Conservation (phyloP, 2,329 filamentous ascomycete species). For the Xylaria arbuscula region DNA sequence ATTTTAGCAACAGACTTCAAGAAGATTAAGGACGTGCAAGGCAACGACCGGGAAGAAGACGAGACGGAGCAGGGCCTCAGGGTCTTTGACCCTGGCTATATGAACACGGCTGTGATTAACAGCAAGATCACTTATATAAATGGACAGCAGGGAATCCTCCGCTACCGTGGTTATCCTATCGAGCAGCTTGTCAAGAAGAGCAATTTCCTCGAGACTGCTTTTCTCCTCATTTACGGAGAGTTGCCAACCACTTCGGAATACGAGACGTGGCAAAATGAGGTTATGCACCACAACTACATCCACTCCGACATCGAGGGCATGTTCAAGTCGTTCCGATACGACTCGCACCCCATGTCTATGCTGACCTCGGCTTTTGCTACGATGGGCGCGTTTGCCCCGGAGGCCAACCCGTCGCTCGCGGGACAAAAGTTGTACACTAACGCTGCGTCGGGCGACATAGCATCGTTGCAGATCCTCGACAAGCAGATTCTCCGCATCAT, state of each 20-base stretch:
- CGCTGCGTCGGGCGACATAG: slow-evolving; percentile 55
- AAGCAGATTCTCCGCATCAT: slow-evolving; percentile 65
- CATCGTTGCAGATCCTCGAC: slow-evolving; percentile 58
- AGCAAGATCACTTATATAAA: slow-evolving; percentile 65
- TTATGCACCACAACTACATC: slow-evolving; percentile 63
- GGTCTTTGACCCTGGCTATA: slow-evolving; percentile 63
- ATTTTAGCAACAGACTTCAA: slow-evolving; percentile 64
- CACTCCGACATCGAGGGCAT: slow-evolving; percentile 62
- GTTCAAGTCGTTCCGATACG: slow-evolving; percentile 63
- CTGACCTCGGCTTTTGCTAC: slow-evolving; percentile 62
- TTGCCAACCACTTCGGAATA: slow-evolving; percentile 58
- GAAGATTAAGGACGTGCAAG: slow-evolving; percentile 57
- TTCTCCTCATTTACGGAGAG: slow-evolving; percentile 63
- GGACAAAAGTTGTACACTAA: slow-evolving; percentile 63
- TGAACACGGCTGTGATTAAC: slow-evolving; percentile 64
- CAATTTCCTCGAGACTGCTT: slow-evolving; percentile 62
- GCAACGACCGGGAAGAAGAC: slow-evolving; percentile 56
- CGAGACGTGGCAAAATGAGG: slow-evolving; percentile 57
- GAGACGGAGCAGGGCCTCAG: slow-evolving; percentile 62
- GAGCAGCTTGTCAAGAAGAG: slow-evolving; percentile 62
- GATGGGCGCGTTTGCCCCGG: slow-evolving; percentile 61
- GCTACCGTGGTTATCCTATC: slow-evolving; percentile 64
- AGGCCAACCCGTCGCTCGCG: slow-evolving; percentile 61
- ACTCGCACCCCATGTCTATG: slow-evolving; percentile 65
- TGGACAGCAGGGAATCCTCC: slow-evolving; percentile 62